These are phyloP conservation scores for Neurospora africana DNA, from an alignment of 495 filamentous ascomycete species.

Conservation along the genomic window DNA sequence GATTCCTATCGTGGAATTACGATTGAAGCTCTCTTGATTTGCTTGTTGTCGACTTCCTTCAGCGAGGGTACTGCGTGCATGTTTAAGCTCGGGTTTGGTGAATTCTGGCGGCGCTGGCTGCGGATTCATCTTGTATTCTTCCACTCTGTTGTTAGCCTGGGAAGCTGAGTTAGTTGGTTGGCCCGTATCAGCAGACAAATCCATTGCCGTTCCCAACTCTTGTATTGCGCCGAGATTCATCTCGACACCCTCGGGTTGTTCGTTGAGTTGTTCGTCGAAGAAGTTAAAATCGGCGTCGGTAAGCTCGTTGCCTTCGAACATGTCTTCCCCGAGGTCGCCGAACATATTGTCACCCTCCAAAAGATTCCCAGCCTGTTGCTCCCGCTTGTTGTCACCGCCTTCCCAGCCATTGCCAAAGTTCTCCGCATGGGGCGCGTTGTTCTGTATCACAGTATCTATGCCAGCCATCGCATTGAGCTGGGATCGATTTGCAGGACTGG, in stretches of 20 bases:
- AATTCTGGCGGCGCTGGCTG: constrained; percentile 23
- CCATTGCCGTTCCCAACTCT: constrained; percentile 6
- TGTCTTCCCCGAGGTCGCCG: constrained; percentile 58
- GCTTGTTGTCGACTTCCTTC: constrained; percentile 20
- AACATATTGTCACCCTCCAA: constrained; percentile 54
- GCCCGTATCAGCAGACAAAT: constrained; percentile 5
- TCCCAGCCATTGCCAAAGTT: constrained; percentile 26
- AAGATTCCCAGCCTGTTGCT: constrained; percentile 27
- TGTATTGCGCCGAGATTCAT: constrained; percentile 19
- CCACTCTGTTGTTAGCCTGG: not conserved
- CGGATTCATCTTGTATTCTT: not conserved
- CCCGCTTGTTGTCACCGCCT: constrained; percentile 24
- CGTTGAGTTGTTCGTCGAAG: constrained; percentile 65
- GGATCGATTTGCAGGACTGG: constrained; percentile 36
- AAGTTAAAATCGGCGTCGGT: constrained; percentile 89
- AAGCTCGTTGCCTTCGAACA: constrained; percentile 73
- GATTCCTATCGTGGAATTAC: constrained; percentile 18
- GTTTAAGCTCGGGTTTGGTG: constrained; percentile 38
- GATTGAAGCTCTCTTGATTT: constrained; percentile 19
- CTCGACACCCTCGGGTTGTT: constrained; percentile 29
- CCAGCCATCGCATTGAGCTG: constrained; percentile 12
- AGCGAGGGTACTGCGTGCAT: constrained; percentile 34
- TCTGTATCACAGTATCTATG: constrained; percentile 16
- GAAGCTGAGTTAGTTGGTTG: constrained; percentile 3
- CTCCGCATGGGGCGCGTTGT: constrained; percentile 9